These are phyloP conservation scores for Suillus plorans DNA, from an alignment of 768 basidiomycete genomes.

Conservation along the genomic window DNA sequence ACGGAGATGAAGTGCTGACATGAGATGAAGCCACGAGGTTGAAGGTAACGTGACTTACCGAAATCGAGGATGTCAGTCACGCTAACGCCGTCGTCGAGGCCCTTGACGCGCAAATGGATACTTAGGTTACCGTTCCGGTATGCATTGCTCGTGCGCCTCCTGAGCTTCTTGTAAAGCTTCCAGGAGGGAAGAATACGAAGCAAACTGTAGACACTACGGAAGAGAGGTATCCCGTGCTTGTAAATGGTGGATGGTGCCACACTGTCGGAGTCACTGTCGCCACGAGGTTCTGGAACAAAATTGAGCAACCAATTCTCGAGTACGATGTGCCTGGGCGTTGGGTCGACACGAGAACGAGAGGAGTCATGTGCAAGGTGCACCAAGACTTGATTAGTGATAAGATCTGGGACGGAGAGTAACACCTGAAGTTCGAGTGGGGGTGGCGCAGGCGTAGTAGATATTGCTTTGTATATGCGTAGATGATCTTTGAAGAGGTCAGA, in stretches of 20 bases:
- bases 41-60: constrained; percentile 33
- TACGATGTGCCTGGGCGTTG: constrained; percentile 65
- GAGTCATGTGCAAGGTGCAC: constrained; percentile 61
- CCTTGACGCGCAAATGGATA: constrained; percentile 48
- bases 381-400: constrained; percentile 68
- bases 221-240: constrained; percentile 82
- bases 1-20: constrained; percentile 29
- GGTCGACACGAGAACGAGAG: constrained; percentile 63
- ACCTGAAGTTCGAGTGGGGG: constrained; percentile 69
- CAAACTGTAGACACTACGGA: constrained; percentile 73
- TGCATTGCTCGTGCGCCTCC: constrained; percentile 37
- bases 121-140: constrained; percentile 44
- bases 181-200: constrained; percentile 75
- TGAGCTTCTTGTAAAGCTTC: constrained; percentile 65
- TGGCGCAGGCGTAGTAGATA: constrained; percentile 41
- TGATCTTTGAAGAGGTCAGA: constrained; percentile 65
- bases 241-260: constrained; percentile 75
- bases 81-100: constrained; percentile 27
- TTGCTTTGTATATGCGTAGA: constrained; percentile 56
- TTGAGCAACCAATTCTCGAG: constrained; percentile 70
- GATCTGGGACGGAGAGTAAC: constrained; percentile 66
- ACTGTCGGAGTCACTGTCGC: constrained; percentile 37
- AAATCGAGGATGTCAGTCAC: constrained; percentile 33
- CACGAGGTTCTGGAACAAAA: constrained; percentile 32
- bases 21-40: constrained; percentile 16